Conservation (phyloP, 495 filamentous ascomycete genomes). For the Thermochaetoides thermophila region DNA sequence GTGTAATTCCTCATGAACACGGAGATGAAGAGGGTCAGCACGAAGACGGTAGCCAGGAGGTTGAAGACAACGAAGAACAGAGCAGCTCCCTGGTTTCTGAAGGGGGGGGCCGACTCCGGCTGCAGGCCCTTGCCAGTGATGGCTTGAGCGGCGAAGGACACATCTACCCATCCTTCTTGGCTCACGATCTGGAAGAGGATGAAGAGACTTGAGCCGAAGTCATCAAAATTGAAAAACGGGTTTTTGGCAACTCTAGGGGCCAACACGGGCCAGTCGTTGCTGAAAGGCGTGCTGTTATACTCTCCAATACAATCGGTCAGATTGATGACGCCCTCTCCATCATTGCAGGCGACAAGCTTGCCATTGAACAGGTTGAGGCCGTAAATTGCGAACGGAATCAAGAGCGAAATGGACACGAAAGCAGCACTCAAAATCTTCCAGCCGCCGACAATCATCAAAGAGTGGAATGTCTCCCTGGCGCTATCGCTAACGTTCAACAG, state of each 20-base stretch:
- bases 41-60: constrained; percentile 89
- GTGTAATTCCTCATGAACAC: constrained; percentile 99
- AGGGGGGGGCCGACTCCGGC: constrained; percentile 41
- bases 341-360: constrained; percentile 68
- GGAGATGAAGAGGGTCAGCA: constrained; percentile 93
- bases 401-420: constrained; percentile 82
- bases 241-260: constrained; percentile 70
- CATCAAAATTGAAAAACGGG: constrained; percentile 82
- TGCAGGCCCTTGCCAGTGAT: constrained; percentile 66
- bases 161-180: constrained; percentile 93
- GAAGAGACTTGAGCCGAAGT: constrained; percentile 82
- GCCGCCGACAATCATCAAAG: constrained; percentile 80
- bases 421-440: constrained; percentile 77
- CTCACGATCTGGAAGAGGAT: constrained; percentile 98
- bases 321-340: constrained; percentile 38
- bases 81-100: constrained; percentile 59
- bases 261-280: constrained; percentile 59
- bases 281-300: constrained; percentile 57
- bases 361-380: constrained; percentile 86
- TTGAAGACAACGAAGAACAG: constrained; percentile 96
- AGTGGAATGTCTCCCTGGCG: constrained; percentile 91
- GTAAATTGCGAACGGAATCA: constrained; percentile 95
- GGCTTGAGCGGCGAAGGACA: constrained; percentile 66
- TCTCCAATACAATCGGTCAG: constrained; percentile 72
- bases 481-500: constrained; percentile 93